Percentiles rank a stretch among this genome's conserved stretches.
Conservation (phyloP, 768 basidiomycete genomes). For the Leccinum rimulosum region DNA sequence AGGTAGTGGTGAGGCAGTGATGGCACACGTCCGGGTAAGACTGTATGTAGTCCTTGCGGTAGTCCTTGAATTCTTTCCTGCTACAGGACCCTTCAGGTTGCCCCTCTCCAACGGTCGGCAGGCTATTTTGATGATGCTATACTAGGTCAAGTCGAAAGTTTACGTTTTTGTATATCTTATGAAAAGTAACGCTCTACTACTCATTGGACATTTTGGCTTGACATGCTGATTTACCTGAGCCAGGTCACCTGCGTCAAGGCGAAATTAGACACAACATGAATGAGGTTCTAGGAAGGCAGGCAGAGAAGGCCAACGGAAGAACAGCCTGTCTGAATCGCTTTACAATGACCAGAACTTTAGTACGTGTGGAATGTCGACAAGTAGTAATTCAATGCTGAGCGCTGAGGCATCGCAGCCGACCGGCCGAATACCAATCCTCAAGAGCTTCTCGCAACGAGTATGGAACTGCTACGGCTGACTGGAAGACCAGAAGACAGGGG, state of each 20-base stretch:
- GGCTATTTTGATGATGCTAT: conserved; percentile 26
- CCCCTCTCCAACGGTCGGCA: conserved; percentile 9
- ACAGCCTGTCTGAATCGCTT: conserved; percentile 22
- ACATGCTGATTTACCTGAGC: background rate
- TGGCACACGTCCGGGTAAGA: no score
- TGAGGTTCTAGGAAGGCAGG: conserved; percentile 14
- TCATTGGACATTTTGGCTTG: background rate
- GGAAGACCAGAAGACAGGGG: conserved; percentile 26
- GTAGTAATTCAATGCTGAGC: no score
- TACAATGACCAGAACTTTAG: conserved; percentile 18
- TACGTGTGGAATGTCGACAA: background rate
- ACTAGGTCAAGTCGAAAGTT: conserved; percentile 19
- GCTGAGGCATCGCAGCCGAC: conserved; percentile 7
- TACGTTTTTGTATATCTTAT: conserved; percentile 23
- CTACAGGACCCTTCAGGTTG: no score
- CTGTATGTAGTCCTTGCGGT: no score
- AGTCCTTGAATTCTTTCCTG: no score
- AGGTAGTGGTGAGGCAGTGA: no score
- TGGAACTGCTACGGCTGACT: conserved; percentile 5
- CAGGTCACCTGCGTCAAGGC: conserved; percentile 13
- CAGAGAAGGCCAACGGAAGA: conserved; percentile 9
- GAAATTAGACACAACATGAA: conserved; percentile 17
- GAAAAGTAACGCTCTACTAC: conserved; percentile 10
- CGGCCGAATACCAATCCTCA: conserved; percentile 5
- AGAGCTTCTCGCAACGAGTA: conserved; percentile 11